Evolutionary conservation across 1,284 basidiomycete species (phyloP).

Genomic region (Phlebopus sp.): DNA sequence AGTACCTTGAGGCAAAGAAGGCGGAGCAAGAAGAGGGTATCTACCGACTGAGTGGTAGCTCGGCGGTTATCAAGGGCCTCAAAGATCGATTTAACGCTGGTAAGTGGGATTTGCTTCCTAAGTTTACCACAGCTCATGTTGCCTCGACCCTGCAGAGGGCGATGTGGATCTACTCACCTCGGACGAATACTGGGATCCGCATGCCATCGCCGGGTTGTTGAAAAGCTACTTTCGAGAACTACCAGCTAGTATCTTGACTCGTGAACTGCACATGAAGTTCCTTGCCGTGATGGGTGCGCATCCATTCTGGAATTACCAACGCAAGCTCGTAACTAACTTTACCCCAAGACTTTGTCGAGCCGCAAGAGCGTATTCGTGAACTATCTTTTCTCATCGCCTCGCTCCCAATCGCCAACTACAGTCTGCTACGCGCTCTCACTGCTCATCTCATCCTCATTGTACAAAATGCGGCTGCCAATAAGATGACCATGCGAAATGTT

Average conservation of each 20-base stretch:
- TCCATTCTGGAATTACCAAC: conserved; percentile 7
- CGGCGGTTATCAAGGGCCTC: conserved; percentile 90
- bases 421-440: conserved; percentile 86
- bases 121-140: conserved; percentile 11
- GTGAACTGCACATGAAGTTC: conserved; percentile 85
- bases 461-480: conserved; percentile 86
- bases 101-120: conserved; percentile 35
- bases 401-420: conserved; percentile 92
- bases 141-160: conserved; percentile 58
- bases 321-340: conserved; percentile 9
- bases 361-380: conserved; percentile 85
- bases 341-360: conserved; percentile 76
- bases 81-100: conserved; percentile 91
- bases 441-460: conserved; percentile 97
- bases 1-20: conserved; percentile 86
- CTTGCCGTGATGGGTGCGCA: conserved; percentile 85
- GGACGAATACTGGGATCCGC: conserved; percentile 92
- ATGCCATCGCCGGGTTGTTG: conserved; percentile 90
- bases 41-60: conserved; percentile 90
- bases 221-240: conserved; percentile 90
- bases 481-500: conserved; percentile 99
- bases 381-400: conserved; percentile 83
- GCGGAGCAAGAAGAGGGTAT: conserved; percentile 98
- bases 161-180: conserved; percentile 84
- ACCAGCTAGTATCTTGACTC: conserved; percentile 88